Base-by-base conservation (phyloP, 805 yeast species). In the Debaryomyces castellii region DNA sequence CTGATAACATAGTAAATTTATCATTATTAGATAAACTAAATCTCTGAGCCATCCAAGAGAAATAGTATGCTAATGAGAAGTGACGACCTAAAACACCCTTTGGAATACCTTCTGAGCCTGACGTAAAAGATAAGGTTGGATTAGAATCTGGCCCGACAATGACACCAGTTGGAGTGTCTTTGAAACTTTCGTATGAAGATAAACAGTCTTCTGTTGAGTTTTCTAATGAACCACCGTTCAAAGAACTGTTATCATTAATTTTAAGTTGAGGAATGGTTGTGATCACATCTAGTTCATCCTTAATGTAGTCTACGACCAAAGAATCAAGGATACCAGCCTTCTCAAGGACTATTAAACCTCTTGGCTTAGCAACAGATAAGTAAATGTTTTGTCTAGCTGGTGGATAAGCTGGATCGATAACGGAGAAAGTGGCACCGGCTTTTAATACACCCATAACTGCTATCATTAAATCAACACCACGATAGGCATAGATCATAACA, bases 11-110 rank as follows among this genome's bases (percentile, higher is more conserved):
- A 17, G 99, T 94, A 73, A 94, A 94, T 60, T 76, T 86, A 66
- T 95, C 99, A 28, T 82, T 77, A 44, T 79, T 85, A 35, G 87
- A 77, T 33, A 94, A 77, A 27, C 83, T 81, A 59, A 94, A 94
- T 38, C 85, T 80, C 65, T 88, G 68, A 16, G 97, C 77, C 99
- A 94, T 94, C 99, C 99, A 94, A 30, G 96, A 96, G 80, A 94
- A 94, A 70, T 94, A 94, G 73, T 94, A 94, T 2, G 99, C 96
- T 50, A 94, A 74, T 0, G 98, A 92, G 69, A 83, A 95, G 62
- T 94, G 99, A 71, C 99, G 87, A 42, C 99, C 99, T 49, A 90
- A 77, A 20, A 94, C 99, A 74, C 99, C 99, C 70, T 94, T 94
- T 55, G 99, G 99, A 52, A 92, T 76, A 66, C 99, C 99, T 67